Conservation (phyloP, 2,329 filamentous ascomycete genomes). For the Hypomyces rosellus region DNA sequence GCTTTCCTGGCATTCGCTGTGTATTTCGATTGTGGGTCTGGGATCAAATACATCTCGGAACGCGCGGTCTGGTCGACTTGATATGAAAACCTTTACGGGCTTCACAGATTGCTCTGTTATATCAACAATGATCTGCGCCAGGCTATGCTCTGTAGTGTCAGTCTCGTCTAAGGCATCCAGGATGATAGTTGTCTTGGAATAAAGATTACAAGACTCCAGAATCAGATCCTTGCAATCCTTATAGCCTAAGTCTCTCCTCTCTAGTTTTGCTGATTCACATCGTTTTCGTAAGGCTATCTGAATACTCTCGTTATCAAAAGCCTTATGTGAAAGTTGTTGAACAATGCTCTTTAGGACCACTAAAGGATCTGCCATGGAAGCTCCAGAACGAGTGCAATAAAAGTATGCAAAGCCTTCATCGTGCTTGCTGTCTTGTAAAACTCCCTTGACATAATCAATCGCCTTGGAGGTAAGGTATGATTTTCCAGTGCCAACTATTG, state of each 20-base stretch:
- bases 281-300: neutral
- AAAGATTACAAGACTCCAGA: slow-evolving; percentile 6
- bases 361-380: slow-evolving; percentile 9
- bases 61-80: slow-evolving; percentile 11
- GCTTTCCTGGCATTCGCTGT: slow-evolving; percentile 10
- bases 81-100: slow-evolving; percentile 16
- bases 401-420: slow-evolving; percentile 15
- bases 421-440: neutral
- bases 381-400: slow-evolving; percentile 13
- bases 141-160: slow-evolving; percentile 4
- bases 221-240: slow-evolving; percentile 11
- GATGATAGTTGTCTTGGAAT: slow-evolving; percentile 8
- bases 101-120: slow-evolving; percentile 2
- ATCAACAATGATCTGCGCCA: slow-evolving; percentile 8
- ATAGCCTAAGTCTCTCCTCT: neutral
- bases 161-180: slow-evolving; percentile 15
- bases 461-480: slow-evolving; percentile 6
- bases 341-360: slow-evolving; percentile 13
- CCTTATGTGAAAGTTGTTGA: slow-evolving; percentile 11
- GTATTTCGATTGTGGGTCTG: slow-evolving; percentile 7
- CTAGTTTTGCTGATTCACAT: slow-evolving; percentile 4
- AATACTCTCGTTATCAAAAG: neutral
- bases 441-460: neutral
- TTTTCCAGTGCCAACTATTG: slow-evolving; percentile 6
- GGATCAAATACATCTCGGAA: slow-evolving; percentile 4